Evolutionary conservation across 331 rosid genomes (phyloP), one percentile per base, ranked within the genome.

Genomic region (Malus hybrid): DNA sequence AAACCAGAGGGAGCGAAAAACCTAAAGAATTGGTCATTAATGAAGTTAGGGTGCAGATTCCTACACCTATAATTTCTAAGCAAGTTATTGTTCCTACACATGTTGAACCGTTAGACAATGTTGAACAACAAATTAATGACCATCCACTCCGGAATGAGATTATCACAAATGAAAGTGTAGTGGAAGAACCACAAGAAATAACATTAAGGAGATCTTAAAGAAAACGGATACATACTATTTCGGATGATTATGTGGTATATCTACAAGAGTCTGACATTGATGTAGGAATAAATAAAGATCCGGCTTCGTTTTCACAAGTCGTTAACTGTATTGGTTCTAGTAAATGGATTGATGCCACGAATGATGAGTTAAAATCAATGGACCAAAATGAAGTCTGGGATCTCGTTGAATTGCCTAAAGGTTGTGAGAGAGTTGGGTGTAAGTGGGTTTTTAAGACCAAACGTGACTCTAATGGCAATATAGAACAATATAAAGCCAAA

Each of bases 61-160:
- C 24, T 24, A 24, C 24, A 24, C 24, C 24, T 42, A 30, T 5
- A 14, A 13, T 32, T 62, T 73, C 46, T 62, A 32, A 6, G 3
- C 34, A 44, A 13, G 52, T 50, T 63, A 63, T 74, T 63, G 36
- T 33, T 33, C 33, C 67, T 58, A 34, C 14, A 32, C 4, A 32
- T 33, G 36, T 11, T 12, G 56, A 71, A 71, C 26, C 61, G 9
- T 16, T 55, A 55, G 5, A 6, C 4, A 19, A n/a, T 55, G 61
- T 55, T 6, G 39, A 72, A 72, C 68, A 72, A 72, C 67, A 58
- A 72, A 72, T 34, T 20, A 72, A 72, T 60, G 76, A 33, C 19
- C 50, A 57, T 34, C 16, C 68, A 5, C 57, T 20, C 39, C 19
- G 3, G 20, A 20, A 33, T 72, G 36, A 33, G 36, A 33, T 33